Evolutionary conservation across 495 filamentous ascomycete species (phyloP).

Genomic region (Pseudevernia furfuracea): DNA sequence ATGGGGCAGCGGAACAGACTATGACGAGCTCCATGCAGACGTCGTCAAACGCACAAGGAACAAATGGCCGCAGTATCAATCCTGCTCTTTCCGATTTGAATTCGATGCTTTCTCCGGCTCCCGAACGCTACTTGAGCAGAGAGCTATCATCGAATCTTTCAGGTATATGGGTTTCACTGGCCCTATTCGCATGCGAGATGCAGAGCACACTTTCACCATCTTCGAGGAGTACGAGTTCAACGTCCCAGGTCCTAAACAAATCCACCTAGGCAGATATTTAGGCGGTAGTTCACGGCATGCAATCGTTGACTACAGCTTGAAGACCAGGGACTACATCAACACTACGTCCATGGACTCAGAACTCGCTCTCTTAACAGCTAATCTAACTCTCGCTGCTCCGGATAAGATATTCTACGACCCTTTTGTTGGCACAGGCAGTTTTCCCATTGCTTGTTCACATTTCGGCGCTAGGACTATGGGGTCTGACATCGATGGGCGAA

Average conservation of each 20-base stretch:
- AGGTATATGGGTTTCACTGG: constrained; percentile 69
- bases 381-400: constrained; percentile 73
- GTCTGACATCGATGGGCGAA: constrained; percentile 87
- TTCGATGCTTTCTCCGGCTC: constrained; percentile 71
- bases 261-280: constrained; percentile 67
- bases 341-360: constrained; percentile 97
- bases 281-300: constrained; percentile 53
- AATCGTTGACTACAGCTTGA: constrained; percentile 69
- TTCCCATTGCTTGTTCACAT: constrained; percentile 77
- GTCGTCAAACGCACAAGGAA: constrained; percentile 49
- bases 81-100: constrained; percentile 68
- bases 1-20: constrained; percentile 67
- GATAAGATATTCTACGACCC: constrained; percentile 87
- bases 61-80: constrained; percentile 56
- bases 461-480: constrained; percentile 77
- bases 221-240: constrained; percentile 69
- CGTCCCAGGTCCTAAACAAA: constrained; percentile 45
- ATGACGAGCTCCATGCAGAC: constrained; percentile 59
- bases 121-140: constrained; percentile 49
- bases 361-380: constrained; percentile 82
- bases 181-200: constrained; percentile 60
- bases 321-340: constrained; percentile 86
- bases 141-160: constrained; percentile 71
- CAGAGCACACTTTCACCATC: constrained; percentile 66
- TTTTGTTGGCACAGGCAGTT: constrained; percentile 89